A percentile compares a stretch with the other conserved stretches of the same genome.
These are phyloP conservation scores for Hemisphaericaspora lyxosophila DNA, from an alignment of 1,139 yeast species.

Conservation along the genomic window DNA sequence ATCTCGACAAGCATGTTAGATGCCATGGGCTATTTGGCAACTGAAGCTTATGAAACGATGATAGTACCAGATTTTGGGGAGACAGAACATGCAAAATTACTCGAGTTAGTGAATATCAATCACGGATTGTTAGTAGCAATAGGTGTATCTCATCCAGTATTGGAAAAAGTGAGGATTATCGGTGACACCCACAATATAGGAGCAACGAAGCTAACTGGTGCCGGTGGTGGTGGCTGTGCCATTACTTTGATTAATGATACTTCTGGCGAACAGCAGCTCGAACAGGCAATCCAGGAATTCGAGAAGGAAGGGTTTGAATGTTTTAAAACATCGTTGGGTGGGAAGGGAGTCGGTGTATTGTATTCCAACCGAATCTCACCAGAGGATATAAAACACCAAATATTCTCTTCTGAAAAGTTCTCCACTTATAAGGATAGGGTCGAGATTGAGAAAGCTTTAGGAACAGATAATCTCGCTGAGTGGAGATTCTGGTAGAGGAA, in stretches of 20 bases:
- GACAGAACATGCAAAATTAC: slow-evolving; percentile 45
- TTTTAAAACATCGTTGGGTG: slow-evolving; percentile 84
- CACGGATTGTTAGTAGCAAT: slow-evolving; percentile 84
- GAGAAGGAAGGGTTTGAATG: slow-evolving; percentile 64
- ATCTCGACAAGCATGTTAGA: slow-evolving; percentile 61
- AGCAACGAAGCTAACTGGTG: slow-evolving; percentile 92
- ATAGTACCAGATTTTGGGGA: slow-evolving; percentile 49
- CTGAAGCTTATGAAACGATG: slow-evolving; percentile 67
- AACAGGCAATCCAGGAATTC: slow-evolving; percentile 37
- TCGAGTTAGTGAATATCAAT: slow-evolving; percentile 74
- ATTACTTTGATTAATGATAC: slow-evolving; percentile 71
- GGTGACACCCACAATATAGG: slow-evolving; percentile 69
- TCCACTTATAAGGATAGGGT: slow-evolving; percentile 36
- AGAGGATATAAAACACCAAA: slow-evolving; percentile 10
- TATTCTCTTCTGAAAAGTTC: slow-evolving; percentile 39
- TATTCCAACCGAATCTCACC: slow-evolving; percentile 21
- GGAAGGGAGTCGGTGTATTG: slow-evolving; percentile 75
- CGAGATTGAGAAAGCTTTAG: slow-evolving; percentile 49
- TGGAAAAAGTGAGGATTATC: slow-evolving; percentile 68
- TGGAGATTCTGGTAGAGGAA: slow-evolving; percentile 62
- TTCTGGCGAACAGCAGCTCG: slow-evolving; percentile 28
- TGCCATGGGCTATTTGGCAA: slow-evolving; percentile 67
- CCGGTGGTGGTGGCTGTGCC: slow-evolving; percentile 99
- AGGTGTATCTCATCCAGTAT: slow-evolving; percentile 89
- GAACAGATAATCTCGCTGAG: slow-evolving; percentile 37